Evolutionary conservation across 306 rosid genomes (phyloP).

Genomic region (Sicyos baderoa): DNA sequence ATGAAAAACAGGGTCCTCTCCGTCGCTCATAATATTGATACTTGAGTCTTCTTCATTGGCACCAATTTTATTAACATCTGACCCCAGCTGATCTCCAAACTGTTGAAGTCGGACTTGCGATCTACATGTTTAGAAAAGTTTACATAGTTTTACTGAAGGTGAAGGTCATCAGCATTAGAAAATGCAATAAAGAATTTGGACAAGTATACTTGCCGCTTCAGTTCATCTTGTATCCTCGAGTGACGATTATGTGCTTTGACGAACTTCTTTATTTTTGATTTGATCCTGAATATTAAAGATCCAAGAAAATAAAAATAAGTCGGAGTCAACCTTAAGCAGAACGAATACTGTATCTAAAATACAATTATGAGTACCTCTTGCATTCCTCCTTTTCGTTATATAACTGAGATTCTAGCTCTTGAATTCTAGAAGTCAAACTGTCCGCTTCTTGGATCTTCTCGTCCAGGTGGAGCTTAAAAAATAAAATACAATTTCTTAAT

Average conservation of each 20-base stretch:
- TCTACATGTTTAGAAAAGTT: slow-evolving; percentile 34
- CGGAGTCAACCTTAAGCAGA: background rate
- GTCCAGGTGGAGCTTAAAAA: slow-evolving; percentile 45
- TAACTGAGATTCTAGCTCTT: slow-evolving; percentile 80
- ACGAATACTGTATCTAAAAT: background rate
- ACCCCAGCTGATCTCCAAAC: slow-evolving; percentile 71
- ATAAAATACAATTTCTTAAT: background rate
- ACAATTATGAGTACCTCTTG: slow-evolving; percentile 44
- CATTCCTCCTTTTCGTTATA: slow-evolving; percentile 59
- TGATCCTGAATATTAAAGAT: slow-evolving; percentile 45
- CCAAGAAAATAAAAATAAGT: slow-evolving; percentile 13
- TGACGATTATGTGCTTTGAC: slow-evolving; percentile 47
- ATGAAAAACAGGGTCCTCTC: slow-evolving; percentile 49
- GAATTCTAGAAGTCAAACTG: slow-evolving; percentile 71
- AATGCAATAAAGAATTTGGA: background rate
- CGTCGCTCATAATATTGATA: slow-evolving; percentile 69
- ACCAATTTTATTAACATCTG: slow-evolving; percentile 48
- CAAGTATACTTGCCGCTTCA: slow-evolving; percentile 47
- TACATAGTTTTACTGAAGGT: slow-evolving; percentile 3
- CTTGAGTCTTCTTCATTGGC: slow-evolving; percentile 72
- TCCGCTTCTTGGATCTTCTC: slow-evolving; percentile 78
- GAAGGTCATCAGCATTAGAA: background rate
- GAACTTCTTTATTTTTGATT: slow-evolving; percentile 70
- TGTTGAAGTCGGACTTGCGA: slow-evolving; percentile 69
- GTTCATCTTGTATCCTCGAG: slow-evolving; percentile 62